Percentiles rank a stretch among this genome's conserved stretches.
phyloP scores from a whole-genome alignment of 179 eudicot genomes.

The Dionaea muscipula region DNA sequence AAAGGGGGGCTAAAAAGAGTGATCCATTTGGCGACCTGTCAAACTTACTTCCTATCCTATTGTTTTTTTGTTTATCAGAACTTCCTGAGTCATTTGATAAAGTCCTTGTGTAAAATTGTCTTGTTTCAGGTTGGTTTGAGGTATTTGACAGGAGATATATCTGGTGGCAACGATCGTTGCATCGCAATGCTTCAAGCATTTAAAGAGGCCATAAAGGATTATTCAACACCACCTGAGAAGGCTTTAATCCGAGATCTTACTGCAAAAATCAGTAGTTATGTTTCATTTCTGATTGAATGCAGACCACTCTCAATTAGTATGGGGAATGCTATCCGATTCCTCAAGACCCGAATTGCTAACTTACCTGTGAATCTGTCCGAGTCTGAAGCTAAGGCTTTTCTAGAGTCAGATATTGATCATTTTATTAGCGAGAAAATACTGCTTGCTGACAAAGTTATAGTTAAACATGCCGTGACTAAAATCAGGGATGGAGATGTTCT shows the following conservation, averaged over 20 bases:
- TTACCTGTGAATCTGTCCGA: conserved; percentile 62
- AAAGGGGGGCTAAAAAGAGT: too few relatives aligned
- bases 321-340: conserved; percentile 92
- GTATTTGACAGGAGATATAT: conserved; percentile 75
- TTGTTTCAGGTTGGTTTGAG: conserved; percentile 75
- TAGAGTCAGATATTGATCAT: conserved; percentile 60
- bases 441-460: conserved; percentile 84
- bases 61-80: not conserved
- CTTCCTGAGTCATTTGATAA: not conserved
- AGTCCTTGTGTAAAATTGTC: not conserved
- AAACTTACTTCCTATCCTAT: not conserved
- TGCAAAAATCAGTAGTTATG: conserved; percentile 65
- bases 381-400: conserved; percentile 73
- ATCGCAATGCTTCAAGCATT: conserved; percentile 98
- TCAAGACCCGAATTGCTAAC: conserved; percentile 63
- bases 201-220: conserved; percentile 76
- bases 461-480: conserved; percentile 86
- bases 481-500: conserved; percentile 98
- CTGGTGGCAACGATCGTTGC: conserved; percentile 95
- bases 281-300: conserved; percentile 90
- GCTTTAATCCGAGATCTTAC: conserved; percentile 71
- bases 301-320: conserved; percentile 96
- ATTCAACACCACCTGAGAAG: conserved; percentile 76
- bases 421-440: conserved; percentile 79
- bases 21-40: too few relatives aligned